phyloP scores from a whole-genome alignment of 768 basidiomycete species.

The Xerocomus spinulosus region DNA sequence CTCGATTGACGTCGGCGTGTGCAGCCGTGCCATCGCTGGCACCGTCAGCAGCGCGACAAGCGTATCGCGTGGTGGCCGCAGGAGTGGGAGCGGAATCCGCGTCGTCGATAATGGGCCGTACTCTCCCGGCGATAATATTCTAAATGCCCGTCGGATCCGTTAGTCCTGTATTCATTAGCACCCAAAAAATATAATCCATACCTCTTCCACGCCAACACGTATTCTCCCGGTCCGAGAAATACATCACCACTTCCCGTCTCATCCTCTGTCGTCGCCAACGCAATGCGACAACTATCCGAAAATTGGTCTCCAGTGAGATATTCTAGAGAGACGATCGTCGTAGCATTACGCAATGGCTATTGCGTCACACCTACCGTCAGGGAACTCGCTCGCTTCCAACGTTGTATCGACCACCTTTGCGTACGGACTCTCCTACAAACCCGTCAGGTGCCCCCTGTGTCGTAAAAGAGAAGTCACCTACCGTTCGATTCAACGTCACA shows the following conservation, averaged over 20 bases:
- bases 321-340: slow-evolving; percentile 36
- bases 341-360: not conserved
- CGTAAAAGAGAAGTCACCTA: slow-evolving; percentile 22
- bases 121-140: slow-evolving; percentile 43
- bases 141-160: slow-evolving; percentile 17
- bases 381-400: slow-evolving; percentile 42
- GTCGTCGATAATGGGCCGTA: slow-evolving; percentile 46
- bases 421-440: slow-evolving; percentile 37
- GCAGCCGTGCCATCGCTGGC: slow-evolving; percentile 61
- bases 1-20: slow-evolving; percentile 52
- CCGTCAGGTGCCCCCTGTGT: not conserved
- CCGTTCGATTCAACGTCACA: slow-evolving; percentile 45
- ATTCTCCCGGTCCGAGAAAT: slow-evolving; percentile 52
- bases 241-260: too few species aligned
- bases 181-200: slow-evolving; percentile 23
- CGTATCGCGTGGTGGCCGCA: slow-evolving; percentile 56
- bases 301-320: slow-evolving; percentile 65
- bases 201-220: slow-evolving; percentile 66
- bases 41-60: slow-evolving; percentile 63
- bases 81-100: slow-evolving; percentile 52
- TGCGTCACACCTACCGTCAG: slow-evolving; percentile 38
- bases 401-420: slow-evolving; percentile 53
- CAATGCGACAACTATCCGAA: slow-evolving; percentile 50
- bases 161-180: too few species aligned
- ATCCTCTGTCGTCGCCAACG: slow-evolving; percentile 41